phyloP scores from a whole-genome alignment of 2,329 filamentous ascomycete species.

The Fragosphaeria purpurea region DNA sequence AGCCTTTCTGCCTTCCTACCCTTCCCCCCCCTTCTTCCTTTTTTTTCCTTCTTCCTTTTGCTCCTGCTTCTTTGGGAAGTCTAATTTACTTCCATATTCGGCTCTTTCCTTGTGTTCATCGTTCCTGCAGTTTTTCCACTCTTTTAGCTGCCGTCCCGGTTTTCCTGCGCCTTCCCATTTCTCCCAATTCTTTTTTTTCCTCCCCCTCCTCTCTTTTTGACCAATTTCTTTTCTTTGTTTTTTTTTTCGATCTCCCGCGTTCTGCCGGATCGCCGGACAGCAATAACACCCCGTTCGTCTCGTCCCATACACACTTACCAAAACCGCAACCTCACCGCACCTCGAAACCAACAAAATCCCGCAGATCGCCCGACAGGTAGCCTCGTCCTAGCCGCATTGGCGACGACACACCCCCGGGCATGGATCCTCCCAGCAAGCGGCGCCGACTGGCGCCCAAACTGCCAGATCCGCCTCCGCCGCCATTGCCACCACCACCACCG shows the following conservation, averaged over 20 bases:
- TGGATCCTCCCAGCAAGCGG: slow-evolving; percentile 21
- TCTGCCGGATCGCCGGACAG: slow-evolving; percentile 5
- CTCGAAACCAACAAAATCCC: background rate
- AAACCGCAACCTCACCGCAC: background rate
- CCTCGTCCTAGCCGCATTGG: too few relatives aligned
- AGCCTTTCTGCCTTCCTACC: background rate
- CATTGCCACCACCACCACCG: too few relatives aligned
- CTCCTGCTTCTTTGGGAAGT: background rate
- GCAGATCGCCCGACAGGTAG: background rate
- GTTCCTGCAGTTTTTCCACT: background rate
- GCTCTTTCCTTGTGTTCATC: background rate
- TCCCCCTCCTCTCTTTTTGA: background rate
- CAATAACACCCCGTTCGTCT: slow-evolving; percentile 1
- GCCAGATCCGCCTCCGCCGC: slow-evolving; percentile 13
- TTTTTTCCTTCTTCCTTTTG: background rate
- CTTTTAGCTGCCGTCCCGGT: background rate
- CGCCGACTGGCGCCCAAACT: slow-evolving; percentile 20
- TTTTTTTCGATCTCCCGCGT: slow-evolving; percentile 14
- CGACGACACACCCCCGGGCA: background rate
- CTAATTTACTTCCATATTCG: too few relatives aligned
- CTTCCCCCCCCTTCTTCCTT: background rate
- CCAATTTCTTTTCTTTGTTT: slow-evolving; percentile 6
- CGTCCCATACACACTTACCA: slow-evolving; percentile 1
- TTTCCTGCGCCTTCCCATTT: background rate
- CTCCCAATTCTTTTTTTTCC: background rate